Base-by-base conservation (phyloP, 306 rosid species). In the Delonix regia region DNA sequence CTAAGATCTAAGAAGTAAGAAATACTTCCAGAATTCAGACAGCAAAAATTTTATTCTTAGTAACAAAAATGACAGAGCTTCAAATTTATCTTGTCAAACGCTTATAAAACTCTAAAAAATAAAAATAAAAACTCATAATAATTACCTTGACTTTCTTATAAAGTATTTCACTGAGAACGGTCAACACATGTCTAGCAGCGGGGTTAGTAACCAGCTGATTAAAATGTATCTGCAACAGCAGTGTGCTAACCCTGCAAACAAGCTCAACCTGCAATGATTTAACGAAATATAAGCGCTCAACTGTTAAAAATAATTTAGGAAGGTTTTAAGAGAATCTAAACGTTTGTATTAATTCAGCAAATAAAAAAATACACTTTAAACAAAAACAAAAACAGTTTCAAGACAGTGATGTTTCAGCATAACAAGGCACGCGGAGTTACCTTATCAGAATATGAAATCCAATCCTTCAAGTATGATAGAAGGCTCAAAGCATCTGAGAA, bases 401-500 rank as follows among this genome's bases (percentile, higher is more conserved):
- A 44, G 65, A 45, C 3, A 1, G 55, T 60, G 57, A 81, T 47
- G 14, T 77, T 59, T 75, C 34, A 24, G 62, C 68, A 71, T 14
- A 45, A 75, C 28, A 24, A 74, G 56, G 48, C 45, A 33, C 55
- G 18, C 39, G n/a, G 49, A 30, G 57, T 72, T 78, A 94, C 99
- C 99, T 95, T 95, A 57, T 91, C 97, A n/a, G 89, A 87, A 78
- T 92, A 85, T 51, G 88, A 82, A 77, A 85, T 83, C 99, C 99
- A 95, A 68, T 89, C 89, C 85, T 95, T 95, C 85, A 88, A 86
- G 90, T 89, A 91, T 30, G 94, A 81, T 73, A 92, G 67, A 74
- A 95, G 91, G 81, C 87, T 92, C 83, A 95, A 84, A 53, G 97
- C 94, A 81, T 94, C 99, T 19, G 99, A 82, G 81, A 95, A 95